Base-by-base conservation (phyloP, 345 rosid genomes). In the Dimocarpus longan region DNA sequence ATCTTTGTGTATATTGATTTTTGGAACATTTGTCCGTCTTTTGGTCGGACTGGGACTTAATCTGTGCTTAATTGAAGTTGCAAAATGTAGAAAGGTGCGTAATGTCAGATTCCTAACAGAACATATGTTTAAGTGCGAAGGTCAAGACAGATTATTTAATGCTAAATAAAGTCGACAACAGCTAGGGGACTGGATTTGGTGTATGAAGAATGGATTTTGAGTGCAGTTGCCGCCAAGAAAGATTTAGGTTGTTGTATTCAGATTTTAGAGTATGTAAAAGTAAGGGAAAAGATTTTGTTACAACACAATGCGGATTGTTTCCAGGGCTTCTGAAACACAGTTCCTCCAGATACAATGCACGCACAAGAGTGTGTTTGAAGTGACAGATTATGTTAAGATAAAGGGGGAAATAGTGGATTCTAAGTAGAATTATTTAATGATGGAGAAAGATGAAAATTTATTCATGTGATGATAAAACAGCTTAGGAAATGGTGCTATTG, bases 81-180 rank as follows among this genome's bases (percentile, higher is more conserved):
- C 50, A 78, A 68, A 68, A 80, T 65, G 64, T 64, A 78, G 57
- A 77, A 76, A 59, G 73, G 67, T 72, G 48, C 16, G 6, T 59
- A 46, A 8, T 46, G 50, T 0, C 7, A 9, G 64, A 59, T 59
- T 60, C 28, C 12, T 6, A 28, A 65, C 62, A 39, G 46, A 63
- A 22, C 64, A 50, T 15, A 48, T 60, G 19, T 71, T 48, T 52
- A 70, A 75, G 40, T 60, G 24, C 8, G 9, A 60, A 22, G 56
- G n/a, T 8, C 69, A 22, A 74, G 59, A 16, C 64, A 74, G 42
- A 43, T 46, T 43, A 62, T 42, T 8, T 12, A 32, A 13, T 62
- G 56, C n/a, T 22, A 44, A 46, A 62, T 62, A 43, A 10, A 40
- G 56, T 60, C 68, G 59, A 60, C 46, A 32, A 73, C 10, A 18